Base-by-base conservation (phyloP, 768 basidiomycete genomes). In the Inosperma sp. region DNA sequence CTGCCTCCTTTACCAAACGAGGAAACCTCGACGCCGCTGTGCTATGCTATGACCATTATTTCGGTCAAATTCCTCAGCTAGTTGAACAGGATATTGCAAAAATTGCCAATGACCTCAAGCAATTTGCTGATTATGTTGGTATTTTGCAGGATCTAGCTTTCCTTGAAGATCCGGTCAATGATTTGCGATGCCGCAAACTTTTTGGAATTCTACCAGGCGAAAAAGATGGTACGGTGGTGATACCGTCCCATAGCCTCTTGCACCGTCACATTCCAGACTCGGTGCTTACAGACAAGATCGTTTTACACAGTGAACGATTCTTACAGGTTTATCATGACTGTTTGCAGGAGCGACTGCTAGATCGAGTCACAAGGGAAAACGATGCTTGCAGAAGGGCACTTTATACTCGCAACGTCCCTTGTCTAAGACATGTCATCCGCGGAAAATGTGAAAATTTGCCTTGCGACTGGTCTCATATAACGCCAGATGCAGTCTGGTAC, bases 21-120 rank as follows among this genome's bases (percentile, higher is more conserved):
- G 52, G 61, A 1, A 68, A 70, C 25, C 7, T 31, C 1, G 53
- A 68, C 7, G 68, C 73, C 0, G 72, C 73, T 9, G 54, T 78
- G 0, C 63, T 79, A 4, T 75, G 75, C 45, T 56, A 79, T 9
- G 73, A 79, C 52, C 69, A 73, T 48, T 57, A 64, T 35, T 79
- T 75, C 54, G 47, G 55, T 8, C 48, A 49, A 8, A 56, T 64
- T 4, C 65, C 67, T 6, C 45, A 42, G 3, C 58, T 73, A 14
- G 52, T 57, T 8, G 56, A 59, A 4, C 51, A 63, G 17, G 57
- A 51, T 0, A 59, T 66, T 2, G 30, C 49, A 9, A 62, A 64
- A n/a, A 54, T 75, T 4, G 56, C 64, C 7, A 22, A 52, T 1
- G 58, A 62, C n/a, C 62, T 80, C 2, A 33, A 55, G 4, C 49